Base-by-base conservation (phyloP, 1,284 basidiomycete species). In the Leccinum fallax region DNA sequence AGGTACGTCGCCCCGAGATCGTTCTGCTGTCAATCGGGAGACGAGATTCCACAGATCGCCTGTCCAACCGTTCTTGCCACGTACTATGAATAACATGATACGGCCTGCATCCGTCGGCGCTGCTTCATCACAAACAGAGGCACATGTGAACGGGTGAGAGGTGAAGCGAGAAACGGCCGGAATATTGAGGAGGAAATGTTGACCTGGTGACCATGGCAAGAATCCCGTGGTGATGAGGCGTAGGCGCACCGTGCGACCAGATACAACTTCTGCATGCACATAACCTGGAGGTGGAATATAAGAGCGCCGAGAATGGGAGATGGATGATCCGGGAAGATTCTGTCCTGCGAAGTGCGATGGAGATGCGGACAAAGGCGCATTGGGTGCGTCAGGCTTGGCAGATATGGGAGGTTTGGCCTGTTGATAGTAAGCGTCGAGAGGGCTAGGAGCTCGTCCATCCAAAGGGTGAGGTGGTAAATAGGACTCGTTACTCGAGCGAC, bases 111-210 rank as follows among this genome's bases (percentile, higher is more conserved):
- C 75, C 15, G 73, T 72, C 1, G 71, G 67, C 6, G 79, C 79
- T 61, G 82, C 79, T 61, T 82, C 78, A 64, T 91, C 86, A 70
- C 86, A 87, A 32, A 88, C 81, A 46, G 86, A 87, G 19, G 86
- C 87, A 63, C 88, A 87, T 1, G 94, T 94, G 76, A 94, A 95
- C 1, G 93, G 94, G 71, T 95, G 93, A 3, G 86, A 85, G 55
- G 88, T 85, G 72, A 89, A 81, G 52, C 79, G 80, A 7, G 88
- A 87, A 11, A 95, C 79, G 19, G 82, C 81, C 1, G 93, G 93
- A 6, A 94, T 79, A 61, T 82, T 86, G 63, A 95, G 82, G 24
- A 92, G 81, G 66, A 94, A 86, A 73, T 92, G 89, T 72, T 93
- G 91, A 5, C 93, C 94, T 0, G 93, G 88, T 5, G 85, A 81